phyloP scores from a whole-genome alignment of 129 eudicot genomes.

The Pseudognaphalium luteoalbum region DNA sequence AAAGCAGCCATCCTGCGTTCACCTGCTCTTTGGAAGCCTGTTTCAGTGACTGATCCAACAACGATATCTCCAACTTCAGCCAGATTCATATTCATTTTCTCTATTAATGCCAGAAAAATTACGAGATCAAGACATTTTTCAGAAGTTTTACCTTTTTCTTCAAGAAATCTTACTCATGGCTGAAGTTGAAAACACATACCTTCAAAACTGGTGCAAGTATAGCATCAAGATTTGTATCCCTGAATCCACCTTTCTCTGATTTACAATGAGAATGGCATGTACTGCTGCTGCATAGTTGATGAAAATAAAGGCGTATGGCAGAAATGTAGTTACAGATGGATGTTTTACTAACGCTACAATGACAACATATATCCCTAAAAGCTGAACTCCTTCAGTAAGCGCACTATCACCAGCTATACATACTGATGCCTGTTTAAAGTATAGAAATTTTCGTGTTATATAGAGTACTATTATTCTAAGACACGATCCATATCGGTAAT shows the following conservation, averaged over 20 bases:
- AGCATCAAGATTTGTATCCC: constrained; percentile 95
- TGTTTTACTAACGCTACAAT: constrained; percentile 83
- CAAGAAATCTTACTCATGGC: background rate
- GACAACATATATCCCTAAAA: constrained; percentile 87
- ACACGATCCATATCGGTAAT: background rate
- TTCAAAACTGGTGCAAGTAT: constrained; percentile 87
- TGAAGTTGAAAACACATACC: constrained; percentile 36
- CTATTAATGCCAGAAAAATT: constrained; percentile 66
- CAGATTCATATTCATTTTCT: constrained; percentile 82
- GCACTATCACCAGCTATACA: constrained; percentile 91
- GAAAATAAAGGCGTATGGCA: background rate
- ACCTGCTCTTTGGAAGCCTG: constrained; percentile 89
- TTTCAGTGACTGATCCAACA: constrained; percentile 90
- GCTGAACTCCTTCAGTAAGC: constrained; percentile 77
- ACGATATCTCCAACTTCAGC: constrained; percentile 95
- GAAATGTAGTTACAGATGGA: background rate
- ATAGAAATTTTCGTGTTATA: background rate
- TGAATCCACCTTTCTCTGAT: constrained; percentile 87
- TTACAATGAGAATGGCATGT: constrained; percentile 86
- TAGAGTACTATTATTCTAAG: too few relatives aligned
- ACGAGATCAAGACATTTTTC: background rate
- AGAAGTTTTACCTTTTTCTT: background rate
- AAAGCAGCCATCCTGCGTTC: constrained; percentile 99
- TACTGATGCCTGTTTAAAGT: constrained; percentile 59
- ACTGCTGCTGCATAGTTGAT: constrained; percentile 56